phyloP scores from a whole-genome alignment of 2,329 filamentous ascomycete species.

The Fusarium proliferatum region DNA sequence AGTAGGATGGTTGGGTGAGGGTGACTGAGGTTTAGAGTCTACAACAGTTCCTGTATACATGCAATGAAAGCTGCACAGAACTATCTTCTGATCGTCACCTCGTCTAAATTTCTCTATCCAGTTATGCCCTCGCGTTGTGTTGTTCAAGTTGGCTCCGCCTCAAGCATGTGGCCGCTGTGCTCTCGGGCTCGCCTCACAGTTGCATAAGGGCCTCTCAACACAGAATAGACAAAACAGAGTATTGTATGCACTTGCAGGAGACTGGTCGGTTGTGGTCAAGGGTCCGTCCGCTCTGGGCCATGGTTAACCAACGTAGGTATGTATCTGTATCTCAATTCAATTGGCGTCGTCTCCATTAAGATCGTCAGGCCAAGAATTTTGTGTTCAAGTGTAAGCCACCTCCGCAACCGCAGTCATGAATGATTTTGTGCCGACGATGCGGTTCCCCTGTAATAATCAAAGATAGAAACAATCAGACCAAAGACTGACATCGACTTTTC shows the following conservation, averaged over 20 bases:
- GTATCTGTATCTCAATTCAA: background rate
- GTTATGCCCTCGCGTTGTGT: background rate
- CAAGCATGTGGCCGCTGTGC: background rate
- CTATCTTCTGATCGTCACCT: background rate
- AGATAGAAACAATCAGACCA: background rate
- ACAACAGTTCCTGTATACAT: background rate
- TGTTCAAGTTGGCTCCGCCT: background rate
- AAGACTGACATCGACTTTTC: background rate
- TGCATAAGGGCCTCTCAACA: background rate
- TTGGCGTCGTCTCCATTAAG: background rate
- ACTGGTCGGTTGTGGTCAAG: background rate
- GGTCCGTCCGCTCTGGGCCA: slow-evolving; percentile 1
- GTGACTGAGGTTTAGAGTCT: too few species aligned
- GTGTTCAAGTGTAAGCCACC: slow-evolving; percentile 1
- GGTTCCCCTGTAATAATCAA: background rate
- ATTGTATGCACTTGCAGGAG: background rate
- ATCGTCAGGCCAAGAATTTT: slow-evolving; percentile 14
- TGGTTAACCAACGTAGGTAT: background rate
- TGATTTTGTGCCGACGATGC: background rate
- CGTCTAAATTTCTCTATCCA: background rate
- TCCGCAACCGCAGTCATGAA: background rate
- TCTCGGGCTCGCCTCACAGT: background rate
- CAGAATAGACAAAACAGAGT: background rate
- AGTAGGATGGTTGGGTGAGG: background rate
- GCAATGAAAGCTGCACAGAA: background rate